Evolutionary conservation across 2,329 filamentous ascomycete species (phyloP).

Genomic region (Pseudogymnoascus verrucosus): DNA sequence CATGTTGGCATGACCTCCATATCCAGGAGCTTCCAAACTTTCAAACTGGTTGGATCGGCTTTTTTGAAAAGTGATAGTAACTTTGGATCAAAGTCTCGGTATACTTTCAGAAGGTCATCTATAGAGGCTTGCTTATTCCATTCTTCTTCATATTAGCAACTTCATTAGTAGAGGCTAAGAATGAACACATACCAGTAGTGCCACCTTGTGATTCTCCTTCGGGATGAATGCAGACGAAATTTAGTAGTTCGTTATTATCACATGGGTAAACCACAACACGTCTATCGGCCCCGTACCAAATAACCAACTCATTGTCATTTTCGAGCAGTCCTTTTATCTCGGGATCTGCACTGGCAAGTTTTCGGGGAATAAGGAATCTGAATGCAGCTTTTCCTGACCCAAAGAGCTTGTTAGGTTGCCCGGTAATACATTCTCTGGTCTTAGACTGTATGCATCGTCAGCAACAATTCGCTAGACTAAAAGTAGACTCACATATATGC

Average conservation of each 20-base stretch:
- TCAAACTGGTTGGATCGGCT: constrained; percentile 38
- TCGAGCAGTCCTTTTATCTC: constrained; percentile 28
- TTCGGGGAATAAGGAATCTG: constrained; percentile 17
- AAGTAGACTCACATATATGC: constrained; percentile 35
- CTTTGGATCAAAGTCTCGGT: constrained; percentile 35
- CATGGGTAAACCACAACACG: constrained; percentile 42
- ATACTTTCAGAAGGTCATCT: constrained; percentile 32
- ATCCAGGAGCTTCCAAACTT: constrained; percentile 53
- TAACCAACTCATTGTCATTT: constrained; percentile 25
- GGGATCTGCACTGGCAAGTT: constrained; percentile 28
- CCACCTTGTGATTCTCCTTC: constrained; percentile 32
- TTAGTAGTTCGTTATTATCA: constrained; percentile 35
- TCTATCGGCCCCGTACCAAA: constrained; percentile 36
- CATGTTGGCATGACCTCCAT: constrained; percentile 52
- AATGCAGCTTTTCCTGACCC: constrained; percentile 18
- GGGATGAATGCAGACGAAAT: constrained; percentile 46
- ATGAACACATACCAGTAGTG: constrained; percentile 6
- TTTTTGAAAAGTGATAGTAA: constrained; percentile 35
- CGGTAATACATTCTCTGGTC: constrained; percentile 11
- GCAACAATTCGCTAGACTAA: constrained; percentile 27
- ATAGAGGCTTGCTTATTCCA: constrained; percentile 34
- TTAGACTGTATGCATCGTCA: constrained; percentile 8
- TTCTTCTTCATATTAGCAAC: constrained; percentile 20
- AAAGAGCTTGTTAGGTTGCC: constrained; percentile 8
- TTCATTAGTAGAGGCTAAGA: not conserved